Evolutionary conservation across 352 stramenopile species (phyloP).

Genomic region (Hyaloperonospora arabidopsidis): DNA sequence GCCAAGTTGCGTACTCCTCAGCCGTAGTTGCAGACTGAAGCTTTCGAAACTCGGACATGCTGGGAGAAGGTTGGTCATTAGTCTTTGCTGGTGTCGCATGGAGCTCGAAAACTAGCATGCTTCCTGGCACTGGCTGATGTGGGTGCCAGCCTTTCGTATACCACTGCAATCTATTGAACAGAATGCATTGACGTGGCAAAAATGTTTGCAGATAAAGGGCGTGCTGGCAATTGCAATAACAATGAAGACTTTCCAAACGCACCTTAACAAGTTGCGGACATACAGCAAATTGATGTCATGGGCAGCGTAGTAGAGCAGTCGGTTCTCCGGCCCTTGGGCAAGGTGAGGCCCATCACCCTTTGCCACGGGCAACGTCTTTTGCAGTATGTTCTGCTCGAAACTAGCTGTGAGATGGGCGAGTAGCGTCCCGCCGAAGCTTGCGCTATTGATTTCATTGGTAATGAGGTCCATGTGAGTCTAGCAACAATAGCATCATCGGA

Average conservation of each 20-base stretch:
- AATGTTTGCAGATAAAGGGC: not conserved
- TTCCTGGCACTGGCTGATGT: conserved; percentile 57
- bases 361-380: conserved; percentile 33
- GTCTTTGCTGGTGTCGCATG: conserved; percentile 26
- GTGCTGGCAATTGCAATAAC: not conserved
- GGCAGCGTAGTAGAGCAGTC: conserved; percentile 62
- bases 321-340: conserved; percentile 42
- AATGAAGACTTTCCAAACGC: conserved; percentile 2
- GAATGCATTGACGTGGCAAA: conserved; percentile 1
- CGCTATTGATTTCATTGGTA: conserved; percentile 73
- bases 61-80: conserved; percentile 1
- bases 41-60: conserved; percentile 15
- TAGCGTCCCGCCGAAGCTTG: conserved; percentile 65
- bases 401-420: conserved; percentile 69
- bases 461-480: conserved; percentile 72
- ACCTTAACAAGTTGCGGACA: conserved; percentile 66
- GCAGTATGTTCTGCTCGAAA: conserved; percentile 53
- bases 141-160: conserved; percentile 61
- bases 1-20: conserved; percentile 12
- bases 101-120: conserved; percentile 76
- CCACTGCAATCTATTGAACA: conserved; percentile 49
- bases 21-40: conserved; percentile 5
- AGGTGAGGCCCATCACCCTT: conserved; percentile 46
- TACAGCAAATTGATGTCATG: conserved; percentile 81
- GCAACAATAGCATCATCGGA: conserved; percentile 5